Evolutionary conservation across 345 rosid genomes (phyloP), one percentile per base, ranked within the genome.

Genomic region (Moricandia arvensis): DNA sequence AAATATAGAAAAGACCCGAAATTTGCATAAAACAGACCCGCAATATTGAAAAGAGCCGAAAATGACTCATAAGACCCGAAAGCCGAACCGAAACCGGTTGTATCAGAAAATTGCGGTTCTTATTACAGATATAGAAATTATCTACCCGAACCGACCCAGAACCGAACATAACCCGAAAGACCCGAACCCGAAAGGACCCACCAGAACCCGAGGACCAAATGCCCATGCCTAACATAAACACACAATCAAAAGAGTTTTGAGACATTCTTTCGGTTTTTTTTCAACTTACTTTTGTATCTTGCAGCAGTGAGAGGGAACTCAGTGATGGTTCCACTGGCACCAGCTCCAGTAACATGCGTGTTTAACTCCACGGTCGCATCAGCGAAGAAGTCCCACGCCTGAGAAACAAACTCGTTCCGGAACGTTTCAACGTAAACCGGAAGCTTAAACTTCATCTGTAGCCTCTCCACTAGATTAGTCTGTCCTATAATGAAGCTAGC

Each of bases 321-420:
- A 10, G 98, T 90, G 82, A 95, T 65, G 74, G 86, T 80, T 41
- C 98, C 98, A 45, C 17, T 45, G 18, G 6, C 53, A 45, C 53
- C 53, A 45, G 53, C 53, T 45, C 17, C 3, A 45, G 41, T 0
- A 30, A 73, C 77, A 71, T 63, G 82, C 7, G 89, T 33, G 83
- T 92, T 90, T 55, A 95, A 59, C 86, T 95, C 97, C 4, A 85
- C 89, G 5, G 87, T 89, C 34, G 91, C 75, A 62, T 95, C 98
- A 3, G 99, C 69, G 73, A 89, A 90, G 85, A 88, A 92, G 75
- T 95, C 99, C 91, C 90, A 95, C 11, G 96, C 80, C 73, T 92
- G 97, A 80, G 99, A 90, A 33, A 84, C 77, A 77, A 89, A 95
- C 83, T 95, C 99, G 33, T 95, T 95, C 72, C 77, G 80, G 82